These are phyloP conservation scores for Lachnellula occidentalis DNA, from an alignment of 2,329 filamentous ascomycete species.

Conservation along the genomic window DNA sequence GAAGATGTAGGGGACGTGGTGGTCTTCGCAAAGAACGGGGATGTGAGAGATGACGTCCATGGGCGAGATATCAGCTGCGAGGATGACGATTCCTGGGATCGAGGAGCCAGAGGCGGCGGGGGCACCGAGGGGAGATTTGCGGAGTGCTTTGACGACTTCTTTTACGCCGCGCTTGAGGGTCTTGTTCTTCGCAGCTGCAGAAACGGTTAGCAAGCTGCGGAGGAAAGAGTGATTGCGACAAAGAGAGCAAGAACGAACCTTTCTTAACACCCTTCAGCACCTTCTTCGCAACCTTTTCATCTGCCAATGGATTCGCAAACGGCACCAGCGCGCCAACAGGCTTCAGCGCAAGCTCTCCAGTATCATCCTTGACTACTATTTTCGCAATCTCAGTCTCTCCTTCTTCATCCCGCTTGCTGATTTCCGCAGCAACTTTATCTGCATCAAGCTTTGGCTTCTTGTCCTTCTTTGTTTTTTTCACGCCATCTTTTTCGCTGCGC, in stretches of 20 bases:
- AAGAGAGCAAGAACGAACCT: constrained; percentile 32
- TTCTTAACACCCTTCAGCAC: constrained; percentile 61
- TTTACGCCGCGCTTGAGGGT: constrained; percentile 97
- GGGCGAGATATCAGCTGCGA: constrained; percentile 95
- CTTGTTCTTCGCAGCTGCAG: constrained; percentile 84
- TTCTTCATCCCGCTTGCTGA: constrained; percentile 47
- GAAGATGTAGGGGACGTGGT: constrained; percentile 95
- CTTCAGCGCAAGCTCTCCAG: constrained; percentile 39
- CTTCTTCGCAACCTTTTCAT: constrained; percentile 68
- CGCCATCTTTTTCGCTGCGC: constrained; percentile 39
- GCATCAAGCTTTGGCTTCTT: constrained; percentile 37
- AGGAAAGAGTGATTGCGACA: not conserved
- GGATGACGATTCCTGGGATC: constrained; percentile 70
- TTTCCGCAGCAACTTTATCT: constrained; percentile 52
- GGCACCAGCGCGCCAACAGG: constrained; percentile 64
- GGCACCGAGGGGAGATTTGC: constrained; percentile 76
- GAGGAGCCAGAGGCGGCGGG: constrained; percentile 48
- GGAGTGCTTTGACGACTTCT: constrained; percentile 96
- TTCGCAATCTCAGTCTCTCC: constrained; percentile 29
- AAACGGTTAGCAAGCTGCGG: constrained; percentile 12
- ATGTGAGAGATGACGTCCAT: constrained; percentile 99
- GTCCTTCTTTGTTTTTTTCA: constrained; percentile 41
- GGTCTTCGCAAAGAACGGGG: constrained; percentile 95
- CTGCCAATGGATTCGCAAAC: constrained; percentile 74
- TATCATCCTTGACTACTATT: constrained; percentile 31